Evolutionary conservation across 352 stramenopile genomes (phyloP), one percentile per base, ranked within the genome.

Genomic region (Phytophthora agathidicida): DNA sequence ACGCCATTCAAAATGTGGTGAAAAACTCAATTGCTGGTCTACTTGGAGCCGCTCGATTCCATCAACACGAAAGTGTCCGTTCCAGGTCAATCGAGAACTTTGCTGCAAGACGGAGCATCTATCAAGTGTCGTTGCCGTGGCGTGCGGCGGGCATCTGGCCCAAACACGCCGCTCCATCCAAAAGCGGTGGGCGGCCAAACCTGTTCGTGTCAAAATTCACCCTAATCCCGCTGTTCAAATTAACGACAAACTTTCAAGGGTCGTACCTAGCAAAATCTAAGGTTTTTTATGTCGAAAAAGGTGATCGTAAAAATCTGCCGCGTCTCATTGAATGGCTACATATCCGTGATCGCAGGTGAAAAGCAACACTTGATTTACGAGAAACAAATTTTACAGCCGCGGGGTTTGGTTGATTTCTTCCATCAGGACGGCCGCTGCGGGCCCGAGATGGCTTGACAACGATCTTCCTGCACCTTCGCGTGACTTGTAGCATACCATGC

Each of bases 361-460:
- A n/a, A 36, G 7, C 48, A 45, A 58, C 41, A 67, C 59, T 69
- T 65, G 48, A 73, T 70, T 62, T 56, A 66, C 33, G 11, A 13
- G 50, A 59, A 62, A 51, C 30, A 66, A 63, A 30, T 61, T 66
- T 71, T 42, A 31, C 50, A 54, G 36, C 50, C 38, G 52, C 27
- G 49, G 48, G 59, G 46, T 58, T 44, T 56, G 48, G 60, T 61
- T 65, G 55, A 68, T 65, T 62, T 60, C 59, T 60, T 63, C 43
- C 42, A 64, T 42, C 3, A 51, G 47, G 27, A 57, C 39, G 53
- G 47, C 55, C 58, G 49, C 41, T 67, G 51, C 58, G 16, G 51
- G 8, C 23, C 35, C 27, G n/a, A 59, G 41, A 54, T 53, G 51
- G 24, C 39, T 58, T 60, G 38, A 57, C n/a, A n/a, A n/a, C 58